A percentile compares a stretch with the other conserved stretches of the same genome.
Evolutionary conservation across 257 asterid genomes (phyloP).

Genomic region (Solanum chiquidenum): DNA sequence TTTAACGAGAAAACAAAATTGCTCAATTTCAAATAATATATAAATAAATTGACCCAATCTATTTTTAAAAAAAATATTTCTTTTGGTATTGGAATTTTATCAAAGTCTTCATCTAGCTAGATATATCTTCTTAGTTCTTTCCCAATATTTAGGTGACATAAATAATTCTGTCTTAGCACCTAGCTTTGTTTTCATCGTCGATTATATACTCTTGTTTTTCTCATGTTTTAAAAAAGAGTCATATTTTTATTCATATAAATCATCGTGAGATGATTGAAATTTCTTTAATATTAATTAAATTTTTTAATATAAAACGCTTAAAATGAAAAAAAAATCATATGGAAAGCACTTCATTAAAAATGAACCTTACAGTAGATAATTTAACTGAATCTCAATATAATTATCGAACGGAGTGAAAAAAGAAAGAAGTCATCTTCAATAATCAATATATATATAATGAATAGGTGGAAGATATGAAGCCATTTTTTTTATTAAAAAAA

Average conservation of each 20-base stretch:
- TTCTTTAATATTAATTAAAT: accelerated
- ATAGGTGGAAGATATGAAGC: neutral
- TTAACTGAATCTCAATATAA: neutral
- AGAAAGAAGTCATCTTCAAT: neutral
- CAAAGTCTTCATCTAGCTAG: neutral
- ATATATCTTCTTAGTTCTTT: neutral
- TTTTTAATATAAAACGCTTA: no score
- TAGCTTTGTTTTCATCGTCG: neutral
- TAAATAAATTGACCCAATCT: neutral
- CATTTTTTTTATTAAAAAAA: neutral
- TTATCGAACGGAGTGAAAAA: no score
- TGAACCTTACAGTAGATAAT: neutral
- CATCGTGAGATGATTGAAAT: accelerated
- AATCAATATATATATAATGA: neutral
- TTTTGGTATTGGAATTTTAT: neutral
- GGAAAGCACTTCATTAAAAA: no score
- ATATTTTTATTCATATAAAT: no score
- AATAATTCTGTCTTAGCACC: neutral
- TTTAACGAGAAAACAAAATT: neutral
- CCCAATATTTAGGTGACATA: neutral
- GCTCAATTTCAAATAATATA: neutral
- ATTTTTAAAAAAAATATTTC: neutral
- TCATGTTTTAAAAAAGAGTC: neutral
- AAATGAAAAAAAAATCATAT: no score
- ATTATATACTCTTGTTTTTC: neutral